Percentiles rank a stretch among this genome's conserved stretches.
Evolutionary conservation across 805 yeast genomes (phyloP).

Genomic region (Geotrichum ghanense): DNA sequence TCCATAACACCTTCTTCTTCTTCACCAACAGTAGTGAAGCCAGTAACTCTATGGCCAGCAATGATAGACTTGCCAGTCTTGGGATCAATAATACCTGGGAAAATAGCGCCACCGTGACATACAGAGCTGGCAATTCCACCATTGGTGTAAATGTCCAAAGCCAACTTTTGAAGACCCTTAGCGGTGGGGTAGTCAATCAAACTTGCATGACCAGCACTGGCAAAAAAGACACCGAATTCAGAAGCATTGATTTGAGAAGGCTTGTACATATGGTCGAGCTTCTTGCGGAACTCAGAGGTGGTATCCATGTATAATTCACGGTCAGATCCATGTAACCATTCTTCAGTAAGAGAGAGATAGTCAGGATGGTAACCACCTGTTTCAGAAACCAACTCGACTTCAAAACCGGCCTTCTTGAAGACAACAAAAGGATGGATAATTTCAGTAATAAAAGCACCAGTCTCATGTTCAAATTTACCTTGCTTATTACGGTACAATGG

Average conservation of each 20-base stretch:
- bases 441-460: constrained; percentile 52
- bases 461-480: constrained; percentile 45
- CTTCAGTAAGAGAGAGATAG: constrained; percentile 38
- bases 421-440: constrained; percentile 47
- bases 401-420: constrained; percentile 37
- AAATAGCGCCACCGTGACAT: constrained; percentile 57
- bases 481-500: constrained; percentile 41
- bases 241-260: constrained; percentile 37
- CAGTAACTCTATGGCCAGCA: constrained; percentile 46
- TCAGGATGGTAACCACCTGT: constrained; percentile 48
- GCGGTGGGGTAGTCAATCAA: constrained; percentile 48
- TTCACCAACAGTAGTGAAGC: constrained; percentile 50
- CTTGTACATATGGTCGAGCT: constrained; percentile 33
- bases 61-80: constrained; percentile 35
- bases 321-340: constrained; percentile 36
- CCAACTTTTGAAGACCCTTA: constrained; percentile 33
- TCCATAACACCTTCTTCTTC: constrained; percentile 21
- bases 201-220: constrained; percentile 37
- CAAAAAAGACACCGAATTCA: constrained; percentile 26
- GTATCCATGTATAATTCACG: constrained; percentile 27
- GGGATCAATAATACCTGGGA: constrained; percentile 34
- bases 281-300: constrained; percentile 30
- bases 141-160: constrained; percentile 34
- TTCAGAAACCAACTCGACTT: constrained; percentile 48
- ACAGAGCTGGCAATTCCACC: constrained; percentile 56